These are phyloP conservation scores for Neonectria neomacrospora DNA, from an alignment of 2,329 filamentous ascomycete species.

Conservation along the genomic window DNA sequence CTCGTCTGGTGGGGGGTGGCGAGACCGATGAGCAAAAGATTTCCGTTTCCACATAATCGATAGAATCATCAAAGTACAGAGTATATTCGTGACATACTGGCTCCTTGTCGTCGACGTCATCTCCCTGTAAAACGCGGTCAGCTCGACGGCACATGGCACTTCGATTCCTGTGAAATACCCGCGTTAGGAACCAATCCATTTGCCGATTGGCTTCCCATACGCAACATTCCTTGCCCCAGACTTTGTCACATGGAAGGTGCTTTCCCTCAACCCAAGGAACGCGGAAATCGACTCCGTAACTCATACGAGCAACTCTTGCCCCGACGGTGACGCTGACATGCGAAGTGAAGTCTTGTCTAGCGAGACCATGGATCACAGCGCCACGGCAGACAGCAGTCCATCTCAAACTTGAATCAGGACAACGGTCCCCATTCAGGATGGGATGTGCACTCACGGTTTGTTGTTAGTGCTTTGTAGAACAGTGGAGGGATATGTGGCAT, in stretches of 20 bases:
- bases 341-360: not conserved
- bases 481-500: not conserved
- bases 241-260: slow-evolving; percentile 26
- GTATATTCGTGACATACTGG: not conserved
- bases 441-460: slow-evolving; percentile 48
- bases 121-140: slow-evolving; percentile 19
- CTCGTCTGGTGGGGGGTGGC: rapidly evolving
- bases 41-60: rapidly evolving
- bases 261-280: not conserved
- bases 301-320: slow-evolving; percentile 43
- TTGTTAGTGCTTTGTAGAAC: slow-evolving; percentile 47
- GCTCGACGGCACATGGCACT: not conserved
- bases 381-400: slow-evolving; percentile 52
- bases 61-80: rapidly evolving
- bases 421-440: rapidly evolving
- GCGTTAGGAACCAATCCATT: slow-evolving; percentile 45
- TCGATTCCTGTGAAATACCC: slow-evolving; percentile 18
- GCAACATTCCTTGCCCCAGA: not conserved
- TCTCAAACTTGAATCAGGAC: slow-evolving; percentile 27
- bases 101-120: slow-evolving; percentile 9
- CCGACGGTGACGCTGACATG: slow-evolving; percentile 25
- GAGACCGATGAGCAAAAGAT: slow-evolving; percentile 3
- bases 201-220: slow-evolving; percentile 27
- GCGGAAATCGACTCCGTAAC: slow-evolving; percentile 34
- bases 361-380: slow-evolving; percentile 45